phyloP scores from a whole-genome alignment of 768 basidiomycete genomes.

The Epithele typhae region DNA sequence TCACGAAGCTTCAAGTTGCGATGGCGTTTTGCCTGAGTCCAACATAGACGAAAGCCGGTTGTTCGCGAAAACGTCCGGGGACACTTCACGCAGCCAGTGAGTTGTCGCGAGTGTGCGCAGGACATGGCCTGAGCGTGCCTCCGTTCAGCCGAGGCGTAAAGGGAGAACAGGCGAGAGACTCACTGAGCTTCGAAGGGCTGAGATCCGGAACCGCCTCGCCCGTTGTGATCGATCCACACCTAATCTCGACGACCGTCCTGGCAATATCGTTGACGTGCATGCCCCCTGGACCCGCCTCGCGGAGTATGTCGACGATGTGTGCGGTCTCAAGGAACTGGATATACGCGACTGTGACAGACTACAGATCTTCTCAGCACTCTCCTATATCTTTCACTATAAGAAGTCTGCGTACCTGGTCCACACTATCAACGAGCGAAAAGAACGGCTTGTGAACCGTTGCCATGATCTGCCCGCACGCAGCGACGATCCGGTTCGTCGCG shows the following conservation, averaged over 20 bases:
- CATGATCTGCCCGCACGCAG: constrained; percentile 19
- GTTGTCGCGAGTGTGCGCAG: constrained; percentile 18
- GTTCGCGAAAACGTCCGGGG: constrained; percentile 18
- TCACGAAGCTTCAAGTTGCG: constrained; percentile 3
- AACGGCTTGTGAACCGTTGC: constrained; percentile 28
- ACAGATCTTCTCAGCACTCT: neutral
- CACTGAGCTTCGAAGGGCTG: constrained; percentile 47
- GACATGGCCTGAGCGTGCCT: constrained; percentile 14
- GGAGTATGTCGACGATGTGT: constrained; percentile 64
- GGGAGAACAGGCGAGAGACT: constrained; percentile 3
- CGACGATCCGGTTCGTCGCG: constrained; percentile 19
- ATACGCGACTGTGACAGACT: constrained; percentile 1
- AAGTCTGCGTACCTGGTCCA: neutral
- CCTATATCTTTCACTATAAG: neutral
- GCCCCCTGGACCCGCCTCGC: constrained; percentile 53
- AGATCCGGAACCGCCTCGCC: constrained; percentile 9
- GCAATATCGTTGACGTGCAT: constrained; percentile 40
- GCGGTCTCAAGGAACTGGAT: constrained; percentile 6
- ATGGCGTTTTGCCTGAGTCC: constrained; percentile 13
- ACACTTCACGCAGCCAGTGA: constrained; percentile 19
- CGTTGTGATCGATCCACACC: neutral
- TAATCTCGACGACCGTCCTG: neutral
- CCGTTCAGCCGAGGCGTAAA: neutral
- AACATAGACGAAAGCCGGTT: constrained; percentile 14
- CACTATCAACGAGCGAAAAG: constrained; percentile 60